A percentile compares a stretch with the other conserved stretches of the same genome.
phyloP scores from a whole-genome alignment of 352 stramenopile genomes.

The Thraustochytrium striatum region DNA sequence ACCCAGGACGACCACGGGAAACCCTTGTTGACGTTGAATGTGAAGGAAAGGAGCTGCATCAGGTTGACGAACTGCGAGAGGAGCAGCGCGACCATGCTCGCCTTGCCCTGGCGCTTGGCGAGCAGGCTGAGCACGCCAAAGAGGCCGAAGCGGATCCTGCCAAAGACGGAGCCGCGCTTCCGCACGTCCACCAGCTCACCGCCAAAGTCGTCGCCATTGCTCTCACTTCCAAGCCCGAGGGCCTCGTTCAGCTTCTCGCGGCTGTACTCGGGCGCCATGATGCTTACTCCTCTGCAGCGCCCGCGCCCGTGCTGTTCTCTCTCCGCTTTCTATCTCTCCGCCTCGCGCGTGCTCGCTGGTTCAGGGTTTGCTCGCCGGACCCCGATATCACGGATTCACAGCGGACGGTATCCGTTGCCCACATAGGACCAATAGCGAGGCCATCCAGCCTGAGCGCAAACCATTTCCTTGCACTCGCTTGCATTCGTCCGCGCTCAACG shows the following conservation, averaged over 20 bases:
- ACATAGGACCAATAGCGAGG: too few relatives aligned
- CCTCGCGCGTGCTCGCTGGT: too few relatives aligned
- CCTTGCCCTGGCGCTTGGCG: slow-evolving; percentile 7
- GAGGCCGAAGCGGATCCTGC: slow-evolving; percentile 2
- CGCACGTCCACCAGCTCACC: slow-evolving; percentile 16
- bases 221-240: not conserved
- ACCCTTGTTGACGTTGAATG: not conserved
- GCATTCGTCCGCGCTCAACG: too few relatives aligned
- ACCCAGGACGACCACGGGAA: slow-evolving; percentile 36
- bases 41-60: slow-evolving; percentile 29
- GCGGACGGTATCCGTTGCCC: too few relatives aligned
- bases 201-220: not conserved
- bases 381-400: too few relatives aligned
- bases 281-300: too few relatives aligned
- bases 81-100: not conserved
- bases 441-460: too few relatives aligned
- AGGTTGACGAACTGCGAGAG: slow-evolving; percentile 15
- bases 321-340: too few relatives aligned
- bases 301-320: too few relatives aligned
- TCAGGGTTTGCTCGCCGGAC: too few relatives aligned
- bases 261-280: too few relatives aligned
- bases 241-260: slow-evolving; percentile 31
- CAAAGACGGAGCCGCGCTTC: slow-evolving; percentile 5
- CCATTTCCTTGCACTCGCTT: too few relatives aligned
- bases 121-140: slow-evolving; percentile 16